Conservation (phyloP, 345 rosid species). For the Eucalyptus curtisii region DNA sequence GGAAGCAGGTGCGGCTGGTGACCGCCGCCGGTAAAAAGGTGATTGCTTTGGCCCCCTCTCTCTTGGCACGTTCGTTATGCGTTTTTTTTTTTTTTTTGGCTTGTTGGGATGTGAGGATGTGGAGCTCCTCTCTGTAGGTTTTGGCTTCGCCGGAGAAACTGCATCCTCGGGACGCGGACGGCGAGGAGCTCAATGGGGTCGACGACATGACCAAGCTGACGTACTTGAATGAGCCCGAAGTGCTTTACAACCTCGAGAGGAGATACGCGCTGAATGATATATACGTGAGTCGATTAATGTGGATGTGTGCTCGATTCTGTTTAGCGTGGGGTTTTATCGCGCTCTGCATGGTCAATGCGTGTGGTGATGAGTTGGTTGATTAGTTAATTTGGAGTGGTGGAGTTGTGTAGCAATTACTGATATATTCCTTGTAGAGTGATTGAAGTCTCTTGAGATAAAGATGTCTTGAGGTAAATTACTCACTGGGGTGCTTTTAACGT, state of each 20-base stretch:
- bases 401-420: background rate
- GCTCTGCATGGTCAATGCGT: background rate
- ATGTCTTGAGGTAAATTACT: background rate
- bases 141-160: conserved; percentile 36
- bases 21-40: conserved; percentile 62
- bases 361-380: background rate
- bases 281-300: conserved; percentile 44
- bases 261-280: conserved; percentile 92
- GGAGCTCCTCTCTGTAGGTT: conserved; percentile 18
- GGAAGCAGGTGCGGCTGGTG: conserved; percentile 40
- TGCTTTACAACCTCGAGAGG: conserved; percentile 78
- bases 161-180: conserved; percentile 63
- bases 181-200: conserved; percentile 88
- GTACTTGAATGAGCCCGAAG: conserved; percentile 96
- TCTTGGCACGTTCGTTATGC: background rate
- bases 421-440: background rate
- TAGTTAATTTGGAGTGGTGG: background rate
- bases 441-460: background rate
- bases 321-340: background rate
- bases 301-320: background rate
- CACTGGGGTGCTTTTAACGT: background rate
- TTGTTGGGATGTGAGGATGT: background rate
- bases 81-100: too few relatives aligned
- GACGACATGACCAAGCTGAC: conserved; percentile 97
- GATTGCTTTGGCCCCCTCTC: background rate